phyloP scores from a whole-genome alignment of 306 rosid genomes.

The Rosa chinensis region DNA sequence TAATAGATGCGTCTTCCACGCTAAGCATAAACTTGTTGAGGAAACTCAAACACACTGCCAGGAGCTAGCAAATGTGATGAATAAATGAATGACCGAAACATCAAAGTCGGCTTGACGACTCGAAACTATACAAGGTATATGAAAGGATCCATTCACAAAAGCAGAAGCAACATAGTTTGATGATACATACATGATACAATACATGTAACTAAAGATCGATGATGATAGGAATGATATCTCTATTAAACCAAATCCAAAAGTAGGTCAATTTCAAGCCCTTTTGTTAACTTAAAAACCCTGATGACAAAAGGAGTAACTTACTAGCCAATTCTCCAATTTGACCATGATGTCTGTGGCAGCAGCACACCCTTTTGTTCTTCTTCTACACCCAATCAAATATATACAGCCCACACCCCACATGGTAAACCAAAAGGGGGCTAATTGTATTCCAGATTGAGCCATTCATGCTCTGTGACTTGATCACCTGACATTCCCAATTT shows the following conservation, averaged over 20 bases:
- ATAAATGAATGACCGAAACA: background rate
- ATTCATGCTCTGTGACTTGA: slow-evolving; percentile 20
- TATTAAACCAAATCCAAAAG: slow-evolving; percentile 40
- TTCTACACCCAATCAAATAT: slow-evolving; percentile 58
- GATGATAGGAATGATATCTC: slow-evolving; percentile 33
- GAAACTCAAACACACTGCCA: background rate
- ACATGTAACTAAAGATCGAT: slow-evolving; percentile 21
- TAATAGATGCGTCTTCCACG: background rate
- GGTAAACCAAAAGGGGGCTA: slow-evolving; percentile 36
- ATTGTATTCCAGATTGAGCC: slow-evolving; percentile 35
- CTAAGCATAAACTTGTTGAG: background rate
- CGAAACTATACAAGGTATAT: background rate
- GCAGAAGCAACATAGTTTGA: slow-evolving; percentile 13
- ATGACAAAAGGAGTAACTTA: slow-evolving; percentile 34
- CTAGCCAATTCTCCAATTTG: slow-evolving; percentile 35
- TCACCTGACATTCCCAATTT: slow-evolving; percentile 27
- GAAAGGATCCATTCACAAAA: slow-evolving; percentile 6
- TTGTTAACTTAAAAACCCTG: slow-evolving; percentile 29
- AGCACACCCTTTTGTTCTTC: slow-evolving; percentile 29
- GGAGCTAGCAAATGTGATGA: background rate
- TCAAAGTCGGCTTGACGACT: background rate
- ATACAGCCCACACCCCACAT: slow-evolving; percentile 43
- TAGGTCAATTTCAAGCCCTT: slow-evolving; percentile 32
- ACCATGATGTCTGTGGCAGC: slow-evolving; percentile 21
- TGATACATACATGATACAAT: slow-evolving; percentile 16